These are phyloP conservation scores for Paspalum notatum DNA, from an alignment of 176 grass and related monocot genomes.

Conservation along the genomic window DNA sequence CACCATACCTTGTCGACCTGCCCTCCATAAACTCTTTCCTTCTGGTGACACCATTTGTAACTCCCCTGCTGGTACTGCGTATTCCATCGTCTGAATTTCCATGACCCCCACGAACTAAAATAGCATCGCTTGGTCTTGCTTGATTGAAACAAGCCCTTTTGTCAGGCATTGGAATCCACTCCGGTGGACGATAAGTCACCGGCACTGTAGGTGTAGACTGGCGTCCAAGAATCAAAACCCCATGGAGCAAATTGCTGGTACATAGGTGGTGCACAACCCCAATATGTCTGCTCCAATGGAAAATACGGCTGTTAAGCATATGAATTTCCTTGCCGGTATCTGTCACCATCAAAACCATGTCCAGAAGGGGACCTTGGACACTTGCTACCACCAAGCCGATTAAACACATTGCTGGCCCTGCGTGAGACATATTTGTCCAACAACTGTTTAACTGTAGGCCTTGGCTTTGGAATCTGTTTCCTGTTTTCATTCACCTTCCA, in stretches of 20 bases:
- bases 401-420: not conserved
- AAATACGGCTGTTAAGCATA: not conserved
- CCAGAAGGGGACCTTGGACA: not conserved
- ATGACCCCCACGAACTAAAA: no score
- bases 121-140: not conserved
- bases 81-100: no score
- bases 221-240: not conserved
- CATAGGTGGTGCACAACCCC: not conserved
- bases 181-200: not conserved
- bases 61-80: no score
- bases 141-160: not conserved
- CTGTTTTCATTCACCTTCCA: not conserved
- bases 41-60: not conserved
- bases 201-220: not conserved
- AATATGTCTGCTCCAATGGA: not conserved
- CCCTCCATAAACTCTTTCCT: not conserved
- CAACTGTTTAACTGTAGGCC: not conserved
- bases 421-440: not conserved
- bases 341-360: not conserved
- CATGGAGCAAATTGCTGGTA: not conserved
- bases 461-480: not conserved
- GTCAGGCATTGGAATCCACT: not conserved
- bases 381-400: not conserved
- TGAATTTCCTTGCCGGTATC: not conserved
- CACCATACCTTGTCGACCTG: not conserved